Conservation (phyloP, 1,284 basidiomycete species). For the Marasmius oreades region DNA sequence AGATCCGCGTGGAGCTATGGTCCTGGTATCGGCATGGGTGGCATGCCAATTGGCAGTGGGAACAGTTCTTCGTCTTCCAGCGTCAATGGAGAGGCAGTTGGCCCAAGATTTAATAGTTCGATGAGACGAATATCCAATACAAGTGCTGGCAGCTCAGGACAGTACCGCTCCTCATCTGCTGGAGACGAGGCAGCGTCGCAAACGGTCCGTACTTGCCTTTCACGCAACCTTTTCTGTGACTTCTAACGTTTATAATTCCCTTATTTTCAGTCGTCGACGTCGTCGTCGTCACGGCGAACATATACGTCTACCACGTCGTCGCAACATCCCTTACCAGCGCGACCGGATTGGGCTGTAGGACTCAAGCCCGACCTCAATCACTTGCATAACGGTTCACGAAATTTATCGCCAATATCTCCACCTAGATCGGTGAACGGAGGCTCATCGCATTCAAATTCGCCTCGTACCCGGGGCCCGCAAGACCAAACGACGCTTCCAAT, state of each 20-base stretch:
- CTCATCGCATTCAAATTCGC: conserved; percentile 5
- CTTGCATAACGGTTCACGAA: conserved; percentile 18
- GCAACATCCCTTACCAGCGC: conserved; percentile 71
- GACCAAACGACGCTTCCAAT: conserved; percentile 32
- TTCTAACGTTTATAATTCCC: conserved; percentile 9
- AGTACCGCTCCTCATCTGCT: conserved; percentile 53
- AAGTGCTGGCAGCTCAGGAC: conserved; percentile 46
- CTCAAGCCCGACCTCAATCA: conserved; percentile 65
- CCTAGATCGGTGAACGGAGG: conserved; percentile 16
- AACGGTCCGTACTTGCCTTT: conserved; percentile 51
- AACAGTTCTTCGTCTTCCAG: conserved; percentile 12
- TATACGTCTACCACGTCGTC: conserved; percentile 64
- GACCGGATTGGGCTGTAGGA: conserved; percentile 83
- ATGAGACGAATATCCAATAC: conserved; percentile 50
- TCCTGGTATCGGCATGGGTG: conserved; percentile 50
- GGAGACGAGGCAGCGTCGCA: conserved; percentile 69
- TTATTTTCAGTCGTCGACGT: conserved; percentile 65
- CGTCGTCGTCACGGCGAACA: conserved; percentile 71
- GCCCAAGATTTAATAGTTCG: conserved; percentile 54
- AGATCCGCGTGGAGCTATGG: conserved; percentile 66
- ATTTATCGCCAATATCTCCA: conserved; percentile 19
- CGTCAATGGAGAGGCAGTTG: conserved; percentile 44
- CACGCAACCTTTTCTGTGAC: conserved; percentile 4
- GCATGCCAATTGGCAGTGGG: conserved; percentile 26
- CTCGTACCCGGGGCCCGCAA: conserved; percentile 18